Evolutionary conservation across 2,329 filamentous ascomycete species (phyloP).

Genomic region (Penicillium sp.): DNA sequence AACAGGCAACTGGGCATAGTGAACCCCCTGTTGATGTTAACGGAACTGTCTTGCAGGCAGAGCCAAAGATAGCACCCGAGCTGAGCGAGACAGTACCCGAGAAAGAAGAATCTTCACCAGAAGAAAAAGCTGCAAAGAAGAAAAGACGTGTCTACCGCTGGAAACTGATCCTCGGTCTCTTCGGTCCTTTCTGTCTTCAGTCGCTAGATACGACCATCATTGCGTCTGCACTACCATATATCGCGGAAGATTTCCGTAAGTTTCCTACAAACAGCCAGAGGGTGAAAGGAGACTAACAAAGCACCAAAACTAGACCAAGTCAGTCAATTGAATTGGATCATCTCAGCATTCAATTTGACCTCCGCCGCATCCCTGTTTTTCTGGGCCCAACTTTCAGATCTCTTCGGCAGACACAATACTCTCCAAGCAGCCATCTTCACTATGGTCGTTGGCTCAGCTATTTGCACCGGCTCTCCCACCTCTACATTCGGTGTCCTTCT

Average conservation of each 20-base stretch:
- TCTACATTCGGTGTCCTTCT: constrained; percentile 58
- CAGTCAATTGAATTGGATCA: constrained; percentile 67
- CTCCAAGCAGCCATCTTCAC: constrained; percentile 59
- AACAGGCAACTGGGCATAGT: neutral
- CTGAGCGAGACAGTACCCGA: neutral
- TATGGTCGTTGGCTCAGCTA: constrained; percentile 60
- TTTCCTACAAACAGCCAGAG: neutral
- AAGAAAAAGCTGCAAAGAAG: constrained; percentile 5
- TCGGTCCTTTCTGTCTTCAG: constrained; percentile 62
- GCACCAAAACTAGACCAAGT: constrained; percentile 44
- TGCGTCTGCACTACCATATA: constrained; percentile 60
- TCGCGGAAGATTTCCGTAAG: constrained; percentile 64
- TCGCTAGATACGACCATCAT: constrained; percentile 66
- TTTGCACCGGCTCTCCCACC: constrained; percentile 59
- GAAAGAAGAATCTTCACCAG: constrained; percentile 1
- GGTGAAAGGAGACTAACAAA: neutral
- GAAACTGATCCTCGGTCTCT: constrained; percentile 60
- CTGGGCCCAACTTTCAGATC: constrained; percentile 64
- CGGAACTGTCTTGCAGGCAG: neutral
- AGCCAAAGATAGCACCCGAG: neutral
- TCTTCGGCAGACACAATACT: constrained; percentile 62
- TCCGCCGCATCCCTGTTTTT: constrained; percentile 67
- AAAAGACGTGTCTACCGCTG: constrained; percentile 49
- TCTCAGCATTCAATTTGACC: constrained; percentile 67
- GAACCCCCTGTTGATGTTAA: neutral